phyloP scores from a whole-genome alignment of 441 rosid species.

The Syzygium syzygioides region DNA sequence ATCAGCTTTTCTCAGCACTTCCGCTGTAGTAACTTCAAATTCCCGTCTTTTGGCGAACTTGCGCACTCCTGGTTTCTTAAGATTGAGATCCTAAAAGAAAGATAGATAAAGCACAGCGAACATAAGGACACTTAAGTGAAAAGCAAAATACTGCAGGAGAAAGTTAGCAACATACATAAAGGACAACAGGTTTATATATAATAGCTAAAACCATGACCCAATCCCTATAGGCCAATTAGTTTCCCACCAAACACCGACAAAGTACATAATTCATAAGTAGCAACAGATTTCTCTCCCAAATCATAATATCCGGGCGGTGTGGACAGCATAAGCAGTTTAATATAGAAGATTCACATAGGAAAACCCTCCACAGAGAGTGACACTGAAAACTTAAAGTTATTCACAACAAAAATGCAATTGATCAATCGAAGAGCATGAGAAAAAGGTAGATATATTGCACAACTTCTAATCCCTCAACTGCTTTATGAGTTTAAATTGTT shows the following conservation, averaged over 20 bases:
- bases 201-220: neutral
- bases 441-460: neutral
- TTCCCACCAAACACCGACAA: neutral
- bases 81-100: slow-evolving; percentile 47
- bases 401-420: neutral
- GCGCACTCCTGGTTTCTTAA: slow-evolving; percentile 30
- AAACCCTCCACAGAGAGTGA: neutral
- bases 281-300: neutral
- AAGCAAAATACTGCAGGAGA: neutral
- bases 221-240: neutral
- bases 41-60: slow-evolving; percentile 20
- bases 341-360: neutral
- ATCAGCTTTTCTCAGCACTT: slow-evolving; percentile 70
- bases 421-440: neutral
- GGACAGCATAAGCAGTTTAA: neutral
- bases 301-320: neutral
- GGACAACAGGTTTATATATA: neutral
- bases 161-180: neutral
- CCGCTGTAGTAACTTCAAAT: slow-evolving; percentile 50
- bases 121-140: neutral
- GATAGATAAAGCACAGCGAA: neutral
- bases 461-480: neutral
- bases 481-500: neutral
- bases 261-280: neutral
- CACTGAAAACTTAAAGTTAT: neutral